Evolutionary conservation across 495 filamentous ascomycete species (phyloP), one percentile per base, ranked within the genome.

Genomic region (Tuber borchii): DNA sequence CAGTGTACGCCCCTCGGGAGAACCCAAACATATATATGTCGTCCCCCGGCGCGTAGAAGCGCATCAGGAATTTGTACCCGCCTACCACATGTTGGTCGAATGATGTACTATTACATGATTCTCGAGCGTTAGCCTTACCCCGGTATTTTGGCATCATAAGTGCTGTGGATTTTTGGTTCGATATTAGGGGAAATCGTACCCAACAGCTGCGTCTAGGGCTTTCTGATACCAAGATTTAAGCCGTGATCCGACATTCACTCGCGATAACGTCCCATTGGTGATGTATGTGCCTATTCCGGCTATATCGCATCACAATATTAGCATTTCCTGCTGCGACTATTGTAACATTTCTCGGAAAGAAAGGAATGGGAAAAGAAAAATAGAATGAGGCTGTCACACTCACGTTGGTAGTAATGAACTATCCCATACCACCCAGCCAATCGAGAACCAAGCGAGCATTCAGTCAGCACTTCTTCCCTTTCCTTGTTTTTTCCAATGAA

Each of bases 221-320:
- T 97, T 95, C 77, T 88, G 83, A 80, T 92, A 94, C 86, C 91
- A 93, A 6, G 91, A 92, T 76, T 89, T 90, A 68, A 93, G 83
- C 20, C 90, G 87, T 71, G 90, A 90, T 44, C 88, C 85, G 7
- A 87, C 85, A 68, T 89, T 87, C 43, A 90, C 90, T 78, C 89
- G 90, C n/a, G 89, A 90, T 5, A 94, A 84, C 10, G 88, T 89
- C 70, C 86, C 89, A 17, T 90, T 90, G 7, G 86, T 87, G 69
- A 94, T 89, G 80, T 97, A 97, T 16, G 93, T 95, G 40, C 93
- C 93, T 81, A 96, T 95, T 16, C 93, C 93, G 0, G 93, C 90
- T 85, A 86, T 78, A 74, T 85, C 85, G 43, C 14, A 69, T 84
- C 80, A 85, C 72, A 44, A 46, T 56, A 34, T n/a, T 68, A 51